phyloP scores from a whole-genome alignment of 495 filamentous ascomycete genomes.

The Aspergillus conjunctus region DNA sequence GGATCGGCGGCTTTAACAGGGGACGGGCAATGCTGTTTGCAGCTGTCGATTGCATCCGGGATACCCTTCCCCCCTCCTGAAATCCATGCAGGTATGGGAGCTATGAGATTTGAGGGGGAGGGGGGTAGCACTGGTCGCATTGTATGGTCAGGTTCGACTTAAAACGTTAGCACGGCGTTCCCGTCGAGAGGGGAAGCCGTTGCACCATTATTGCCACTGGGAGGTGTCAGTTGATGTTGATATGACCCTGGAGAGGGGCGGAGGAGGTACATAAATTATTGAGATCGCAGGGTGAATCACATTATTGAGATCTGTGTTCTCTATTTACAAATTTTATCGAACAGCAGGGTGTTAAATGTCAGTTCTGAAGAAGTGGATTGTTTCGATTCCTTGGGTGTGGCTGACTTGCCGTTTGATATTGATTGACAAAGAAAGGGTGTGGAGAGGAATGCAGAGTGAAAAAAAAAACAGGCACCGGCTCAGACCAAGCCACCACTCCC shows the following conservation, averaged over 20 bases:
- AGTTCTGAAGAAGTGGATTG: not conserved
- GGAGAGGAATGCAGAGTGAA: not conserved
- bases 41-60: constrained; percentile 24
- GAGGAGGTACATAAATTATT: not conserved
- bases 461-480: too few species aligned
- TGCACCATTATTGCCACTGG: not conserved
- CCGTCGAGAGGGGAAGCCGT: not conserved
- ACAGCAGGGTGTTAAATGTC: not conserved
- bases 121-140: not conserved
- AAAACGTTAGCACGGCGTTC: not conserved
- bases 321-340: too few species aligned
- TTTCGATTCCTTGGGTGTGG: not conserved
- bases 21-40: constrained; percentile 32
- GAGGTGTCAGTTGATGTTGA: not conserved
- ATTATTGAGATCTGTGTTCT: not conserved
- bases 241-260: not conserved
- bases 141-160: constrained; percentile 5
- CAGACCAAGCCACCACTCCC: not conserved
- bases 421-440: constrained; percentile 3
- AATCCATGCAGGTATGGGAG: constrained; percentile 3
- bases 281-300: not conserved
- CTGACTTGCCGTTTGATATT: constrained; percentile 2
- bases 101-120: not conserved
- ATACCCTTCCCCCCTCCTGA: constrained; percentile 4
- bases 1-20: constrained; percentile 26